phyloP scores from a whole-genome alignment of 2,329 filamentous ascomycete species.

The Pestalotiopsis sp. region DNA sequence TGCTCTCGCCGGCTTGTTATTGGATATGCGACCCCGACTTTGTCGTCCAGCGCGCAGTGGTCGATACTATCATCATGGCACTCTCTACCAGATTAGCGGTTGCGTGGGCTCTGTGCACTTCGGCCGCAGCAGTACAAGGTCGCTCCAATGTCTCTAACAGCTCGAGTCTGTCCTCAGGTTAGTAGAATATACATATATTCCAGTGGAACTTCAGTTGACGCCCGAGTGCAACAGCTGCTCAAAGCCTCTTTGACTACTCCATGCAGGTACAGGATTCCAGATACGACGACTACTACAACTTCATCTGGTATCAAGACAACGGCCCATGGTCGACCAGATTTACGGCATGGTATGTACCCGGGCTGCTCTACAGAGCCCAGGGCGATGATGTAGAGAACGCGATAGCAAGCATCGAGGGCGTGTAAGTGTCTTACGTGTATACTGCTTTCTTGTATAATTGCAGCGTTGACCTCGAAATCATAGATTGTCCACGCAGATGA shows the following conservation, averaged over 20 bases:
- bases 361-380: conserved; percentile 37
- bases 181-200: background rate
- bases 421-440: conserved; percentile 25
- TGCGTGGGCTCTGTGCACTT: background rate
- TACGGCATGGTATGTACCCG: conserved; percentile 44
- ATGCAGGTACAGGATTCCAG: conserved; percentile 41
- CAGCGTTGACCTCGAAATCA: background rate
- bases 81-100: background rate
- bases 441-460: background rate
- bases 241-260: conserved; percentile 40
- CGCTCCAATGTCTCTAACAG: background rate
- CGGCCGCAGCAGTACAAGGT: background rate
- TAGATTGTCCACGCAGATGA: conserved; percentile 37
- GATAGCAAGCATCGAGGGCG: conserved; percentile 35
- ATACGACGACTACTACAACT: conserved; percentile 44
- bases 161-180: background rate
- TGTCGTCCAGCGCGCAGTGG: background rate
- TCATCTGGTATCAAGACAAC: conserved; percentile 42
- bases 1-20: background rate
- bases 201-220: background rate
- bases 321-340: conserved; percentile 45
- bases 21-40: background rate
- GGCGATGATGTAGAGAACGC: conserved; percentile 37
- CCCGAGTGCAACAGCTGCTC: conserved; percentile 28
- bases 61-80: background rate